Conservation (phyloP, 2,329 filamentous ascomycete species). For the Madurella fahalii region DNA sequence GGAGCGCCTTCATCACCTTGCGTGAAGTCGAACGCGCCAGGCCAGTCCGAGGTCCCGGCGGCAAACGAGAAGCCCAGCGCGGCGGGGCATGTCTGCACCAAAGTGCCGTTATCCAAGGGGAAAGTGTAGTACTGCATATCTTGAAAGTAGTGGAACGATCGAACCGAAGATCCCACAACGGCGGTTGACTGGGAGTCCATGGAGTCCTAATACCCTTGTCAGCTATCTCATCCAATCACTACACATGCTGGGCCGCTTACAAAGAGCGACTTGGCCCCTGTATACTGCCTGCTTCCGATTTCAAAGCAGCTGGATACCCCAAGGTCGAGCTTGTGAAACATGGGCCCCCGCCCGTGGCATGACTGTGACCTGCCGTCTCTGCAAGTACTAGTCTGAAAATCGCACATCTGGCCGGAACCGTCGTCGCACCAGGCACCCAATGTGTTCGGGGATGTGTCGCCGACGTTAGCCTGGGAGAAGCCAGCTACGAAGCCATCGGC, state of each 20-base stretch:
- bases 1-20: constrained; percentile 72
- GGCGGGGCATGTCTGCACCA: constrained; percentile 73
- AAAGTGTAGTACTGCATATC: constrained; percentile 74
- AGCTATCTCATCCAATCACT: neutral
- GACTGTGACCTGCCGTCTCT: constrained; percentile 58
- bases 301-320: constrained; percentile 74
- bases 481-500: constrained; percentile 74
- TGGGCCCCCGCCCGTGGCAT: constrained; percentile 68
- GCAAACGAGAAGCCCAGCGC: constrained; percentile 87
- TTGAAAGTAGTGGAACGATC: constrained; percentile 75
- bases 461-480: constrained; percentile 87
- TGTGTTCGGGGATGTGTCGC: constrained; percentile 82
- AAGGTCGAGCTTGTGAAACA: constrained; percentile 61
- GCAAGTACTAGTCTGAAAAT: constrained; percentile 76
- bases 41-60: constrained; percentile 83
- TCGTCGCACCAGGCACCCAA: constrained; percentile 85
- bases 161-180: constrained; percentile 62
- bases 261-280: constrained; percentile 51
- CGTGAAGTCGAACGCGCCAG: constrained; percentile 84
- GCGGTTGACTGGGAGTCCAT: constrained; percentile 44
- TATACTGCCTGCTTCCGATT: constrained; percentile 64
- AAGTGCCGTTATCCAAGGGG: constrained; percentile 64
- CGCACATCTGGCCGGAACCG: constrained; percentile 65
- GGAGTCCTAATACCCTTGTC: constrained; percentile 42
- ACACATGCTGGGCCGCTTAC: constrained; percentile 24